A percentile compares a stretch with the other conserved stretches of the same genome.
phyloP scores from a whole-genome alignment of 352 stramenopile genomes.

The Globisporangium echinulatum region DNA sequence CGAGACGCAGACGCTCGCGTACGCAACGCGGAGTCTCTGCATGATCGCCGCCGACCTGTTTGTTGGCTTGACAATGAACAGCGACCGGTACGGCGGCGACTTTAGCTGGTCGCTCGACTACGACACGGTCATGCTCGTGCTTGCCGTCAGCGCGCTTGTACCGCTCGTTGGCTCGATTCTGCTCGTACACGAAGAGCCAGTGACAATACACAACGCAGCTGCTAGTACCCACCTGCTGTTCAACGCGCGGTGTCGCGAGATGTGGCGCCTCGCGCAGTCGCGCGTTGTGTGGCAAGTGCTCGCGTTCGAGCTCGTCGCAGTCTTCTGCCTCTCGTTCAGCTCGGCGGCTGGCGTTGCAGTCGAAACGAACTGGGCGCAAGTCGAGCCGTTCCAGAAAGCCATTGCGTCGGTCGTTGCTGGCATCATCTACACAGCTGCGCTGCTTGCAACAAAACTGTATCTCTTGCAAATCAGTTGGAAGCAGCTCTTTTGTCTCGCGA shows the following conservation, averaged over 20 bases:
- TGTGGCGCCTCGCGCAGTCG: conserved; percentile 60
- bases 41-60: conserved; percentile 47
- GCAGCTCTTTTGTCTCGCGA: conserved; percentile 39
- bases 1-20: conserved; percentile 49
- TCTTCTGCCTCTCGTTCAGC: conserved; percentile 47
- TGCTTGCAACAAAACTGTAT: conserved; percentile 51
- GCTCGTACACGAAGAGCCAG: conserved; percentile 45
- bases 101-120: conserved; percentile 41
- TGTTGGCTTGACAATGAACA: conserved; percentile 40
- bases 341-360: conserved; percentile 43
- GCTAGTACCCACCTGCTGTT: conserved; percentile 11
- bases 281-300: conserved; percentile 74
- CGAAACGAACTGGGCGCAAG: conserved; percentile 48
- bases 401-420: conserved; percentile 42
- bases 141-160: conserved; percentile 27
- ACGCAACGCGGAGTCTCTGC: conserved; percentile 32
- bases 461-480: conserved; percentile 50
- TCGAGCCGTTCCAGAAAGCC: conserved; percentile 42
- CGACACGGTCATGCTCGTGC: conserved; percentile 31
- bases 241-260: conserved; percentile 26
- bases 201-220: not conserved
- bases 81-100: conserved; percentile 27
- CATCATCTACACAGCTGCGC: conserved; percentile 45
- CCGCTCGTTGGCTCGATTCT: conserved; percentile 43
- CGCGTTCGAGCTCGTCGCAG: conserved; percentile 53